These are phyloP conservation scores for Odontarrhena argentea DNA, from an alignment of 345 rosid genomes.

Conservation along the genomic window DNA sequence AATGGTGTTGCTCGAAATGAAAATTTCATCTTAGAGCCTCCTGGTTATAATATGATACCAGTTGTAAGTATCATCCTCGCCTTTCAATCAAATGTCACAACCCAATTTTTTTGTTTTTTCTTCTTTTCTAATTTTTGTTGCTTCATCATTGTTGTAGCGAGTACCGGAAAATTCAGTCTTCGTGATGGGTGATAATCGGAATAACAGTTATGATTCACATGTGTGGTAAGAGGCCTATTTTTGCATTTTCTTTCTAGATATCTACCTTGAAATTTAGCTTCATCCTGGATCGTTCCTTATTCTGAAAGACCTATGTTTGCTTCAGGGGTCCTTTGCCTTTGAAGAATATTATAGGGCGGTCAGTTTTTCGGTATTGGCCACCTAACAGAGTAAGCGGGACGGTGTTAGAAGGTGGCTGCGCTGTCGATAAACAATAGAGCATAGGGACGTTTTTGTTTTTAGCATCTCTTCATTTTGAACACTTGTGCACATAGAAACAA, in stretches of 20 bases:
- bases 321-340: constrained; percentile 92
- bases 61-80: constrained; percentile 51
- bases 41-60: constrained; percentile 79
- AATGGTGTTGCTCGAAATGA: constrained; percentile 73
- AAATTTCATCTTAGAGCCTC: constrained; percentile 70
- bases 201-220: constrained; percentile 94
- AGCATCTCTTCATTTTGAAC: constrained; percentile 13
- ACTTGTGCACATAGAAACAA: constrained; percentile 14
- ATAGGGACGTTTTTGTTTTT: constrained; percentile 34
- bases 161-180: constrained; percentile 82
- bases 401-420: constrained; percentile 63
- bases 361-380: constrained; percentile 91
- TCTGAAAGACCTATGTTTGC: constrained; percentile 17
- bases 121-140: constrained; percentile 3
- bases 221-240: constrained; percentile 66
- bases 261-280: constrained; percentile 5
- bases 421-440: constrained; percentile 56
- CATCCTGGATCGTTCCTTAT: constrained; percentile 22
- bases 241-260: constrained; percentile 1
- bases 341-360: constrained; percentile 90
- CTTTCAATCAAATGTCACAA: constrained; percentile 3
- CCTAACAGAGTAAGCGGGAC: constrained; percentile 79
- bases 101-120: not conserved
- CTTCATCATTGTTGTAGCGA: constrained; percentile 46
- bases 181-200: constrained; percentile 98